Evolutionary conservation across 208 protist genomes (phyloP), one percentile per base, ranked within the genome.

Genomic region (Strigomonas culicis): DNA sequence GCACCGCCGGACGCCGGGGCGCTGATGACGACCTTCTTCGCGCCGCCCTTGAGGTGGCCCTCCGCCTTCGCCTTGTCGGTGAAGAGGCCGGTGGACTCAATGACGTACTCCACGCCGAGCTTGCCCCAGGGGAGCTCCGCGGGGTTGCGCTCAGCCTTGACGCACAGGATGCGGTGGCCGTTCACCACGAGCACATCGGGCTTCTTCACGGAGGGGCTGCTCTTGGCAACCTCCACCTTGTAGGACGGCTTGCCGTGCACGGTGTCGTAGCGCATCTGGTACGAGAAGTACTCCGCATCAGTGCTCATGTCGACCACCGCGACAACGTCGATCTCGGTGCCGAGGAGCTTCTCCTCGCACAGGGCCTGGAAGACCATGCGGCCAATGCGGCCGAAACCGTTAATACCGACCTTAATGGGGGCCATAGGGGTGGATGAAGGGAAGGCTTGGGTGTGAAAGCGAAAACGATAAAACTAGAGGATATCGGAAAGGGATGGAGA

Each of bases 31-130:
- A 99, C 98, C 67, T 98, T 98, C 90, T 98, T 99, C 64, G 96
- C 98, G 41, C 97, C 97, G 47, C 89, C 95, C 43, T 95, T 87
- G 10, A 99, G 55, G 80, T 99, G 98, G 31, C 75, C 83, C 61
- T 80, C 62, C 28, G 96, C 97, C 31, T 82, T 88, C n/a, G 92
- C 89, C 25, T 88, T 83, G 34, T 79, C 82, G 8, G 89, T 97
- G 90, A 99, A 99, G 21, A 99, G 80, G 66, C 99, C 99, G 32
- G 98, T 99, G 3, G 97, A 99, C 87, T 99, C 99, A 70, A 99
- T 88, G 58, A 99, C 95, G 74, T 98, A 95, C 30, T 99, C 93
- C 56, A 95, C 98, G 44, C 94, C 97, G 25, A 80, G 52, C 32
- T 84, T 75, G 36, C 63, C 88, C 98, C 98, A 99, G 55, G 86